A percentile compares a stretch with the other conserved stretches of the same genome.
phyloP scores from a whole-genome alignment of 768 basidiomycete species.

The Suillus decipiens region DNA sequence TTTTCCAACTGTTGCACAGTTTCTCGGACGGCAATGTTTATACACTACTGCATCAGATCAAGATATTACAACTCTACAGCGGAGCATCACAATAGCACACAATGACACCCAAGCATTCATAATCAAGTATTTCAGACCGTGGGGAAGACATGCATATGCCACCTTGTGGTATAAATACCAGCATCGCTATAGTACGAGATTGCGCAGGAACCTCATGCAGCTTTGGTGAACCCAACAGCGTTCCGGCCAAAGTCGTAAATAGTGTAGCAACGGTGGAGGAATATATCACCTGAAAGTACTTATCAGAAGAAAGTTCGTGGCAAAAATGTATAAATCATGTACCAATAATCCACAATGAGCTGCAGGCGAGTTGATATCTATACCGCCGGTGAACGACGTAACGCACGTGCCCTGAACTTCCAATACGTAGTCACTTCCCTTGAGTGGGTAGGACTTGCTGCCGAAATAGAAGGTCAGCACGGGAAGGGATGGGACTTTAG shows the following conservation, averaged over 20 bases:
- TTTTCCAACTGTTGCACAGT: neutral
- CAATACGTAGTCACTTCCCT: constrained; percentile 86
- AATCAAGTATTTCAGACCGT: neutral
- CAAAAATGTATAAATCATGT: constrained; percentile 21
- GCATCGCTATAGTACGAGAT: neutral
- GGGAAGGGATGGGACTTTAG: constrained; percentile 83
- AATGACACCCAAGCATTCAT: neutral
- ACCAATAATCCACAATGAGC: constrained; percentile 90
- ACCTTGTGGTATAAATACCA: neutral
- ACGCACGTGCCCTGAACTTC: constrained; percentile 92
- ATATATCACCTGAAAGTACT: constrained; percentile 65
- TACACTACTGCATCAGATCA: neutral
- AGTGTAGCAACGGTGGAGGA: constrained; percentile 90
- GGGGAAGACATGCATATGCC: neutral
- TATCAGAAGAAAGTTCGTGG: constrained; percentile 14
- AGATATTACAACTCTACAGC: constrained; percentile 3
- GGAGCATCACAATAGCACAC: neutral
- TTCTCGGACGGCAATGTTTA: neutral
- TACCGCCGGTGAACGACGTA: constrained; percentile 86
- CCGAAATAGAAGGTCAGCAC: constrained; percentile 82
- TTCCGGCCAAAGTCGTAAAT: constrained; percentile 79
- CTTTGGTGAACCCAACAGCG: constrained; percentile 81
- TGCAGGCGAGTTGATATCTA: constrained; percentile 86
- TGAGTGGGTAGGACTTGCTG: constrained; percentile 77
- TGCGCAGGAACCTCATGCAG: constrained; percentile 28